Base-by-base conservation (phyloP, 306 rosid species). In the Acacia melanoxylon region DNA sequence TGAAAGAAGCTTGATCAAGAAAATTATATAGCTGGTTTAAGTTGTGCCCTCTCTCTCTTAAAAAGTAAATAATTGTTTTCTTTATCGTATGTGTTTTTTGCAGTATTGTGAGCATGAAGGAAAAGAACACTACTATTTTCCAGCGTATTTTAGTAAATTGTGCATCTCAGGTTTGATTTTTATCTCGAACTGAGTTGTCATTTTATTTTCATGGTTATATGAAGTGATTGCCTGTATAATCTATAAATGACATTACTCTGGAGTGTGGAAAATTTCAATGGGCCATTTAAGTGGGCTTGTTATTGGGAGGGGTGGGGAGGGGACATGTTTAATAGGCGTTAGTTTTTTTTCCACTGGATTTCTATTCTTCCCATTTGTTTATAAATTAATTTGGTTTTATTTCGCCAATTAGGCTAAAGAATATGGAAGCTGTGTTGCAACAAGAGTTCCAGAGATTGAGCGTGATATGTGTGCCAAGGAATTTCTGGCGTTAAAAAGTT, bases 371-470 rank as follows among this genome's bases (percentile, higher is more conserved):
- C 72, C 48, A 35, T 12, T 48, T 29, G 46, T 27, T 66, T 40
- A 29, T 62, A 71, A 42, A 40, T 56, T 85, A 77, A 81, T 74
- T 74, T 80, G 81, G 80, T 71, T 75, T 37, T 80, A 74, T 81
- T 68, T 73, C 75, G 81, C 48, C 68, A 72, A 15, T 71, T 82
- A 93, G 99, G 97, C 90, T n/a, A 93, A 85, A 86, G 92, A 90
- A 49, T 95, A 95, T 14, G 98, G 99, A 70, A 84, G 90, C 70
- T 95, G 99, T 86, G 91, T 93, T 81, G 97, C 97, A 51, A 90
- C 91, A 10, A 95, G 93, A 86, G 93, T 95, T 90, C 99, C 99
- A 61, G 90, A 93, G 79, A 89, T 95, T 86, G 99, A 95, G 78
- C 92, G 79, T 48, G 94, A 93, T 82, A 83, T 93, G 84, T 95